These are phyloP conservation scores for Sugiyamaella xylanicola DNA, from an alignment of 1,139 yeast genomes.

Conservation along the genomic window DNA sequence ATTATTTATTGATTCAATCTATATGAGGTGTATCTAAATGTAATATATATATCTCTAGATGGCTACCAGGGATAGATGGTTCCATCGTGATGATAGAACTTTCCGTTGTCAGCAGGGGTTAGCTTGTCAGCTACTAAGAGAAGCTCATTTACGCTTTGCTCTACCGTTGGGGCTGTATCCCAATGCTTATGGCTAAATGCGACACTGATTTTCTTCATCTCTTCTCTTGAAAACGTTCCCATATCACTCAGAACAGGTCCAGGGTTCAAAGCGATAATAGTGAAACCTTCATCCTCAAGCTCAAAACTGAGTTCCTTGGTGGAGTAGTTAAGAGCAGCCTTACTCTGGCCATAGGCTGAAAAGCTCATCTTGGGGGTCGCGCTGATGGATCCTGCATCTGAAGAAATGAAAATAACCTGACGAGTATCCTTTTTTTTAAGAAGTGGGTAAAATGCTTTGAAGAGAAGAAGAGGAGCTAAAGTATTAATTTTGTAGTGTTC, in stretches of 20 bases:
- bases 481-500: conserved; percentile 39
- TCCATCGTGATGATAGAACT: conserved; percentile 26
- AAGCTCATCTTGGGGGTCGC: conserved; percentile 25
- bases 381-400: conserved; percentile 36
- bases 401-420: conserved; percentile 35
- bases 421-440: conserved; percentile 30
- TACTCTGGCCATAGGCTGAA: conserved; percentile 44
- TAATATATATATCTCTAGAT: neutral
- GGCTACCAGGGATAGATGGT: conserved; percentile 18
- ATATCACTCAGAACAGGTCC: conserved; percentile 43
- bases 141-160: conserved; percentile 21
- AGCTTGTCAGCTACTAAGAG: conserved; percentile 20
- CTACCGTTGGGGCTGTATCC: conserved; percentile 21
- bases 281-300: conserved; percentile 34
- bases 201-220: conserved; percentile 14
- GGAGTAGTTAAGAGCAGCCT: conserved; percentile 44
- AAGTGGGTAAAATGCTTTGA: conserved; percentile 37
- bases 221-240: conserved; percentile 28
- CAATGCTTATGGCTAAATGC: conserved; percentile 19
- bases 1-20: conserved; percentile 1
- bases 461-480: conserved; percentile 42
- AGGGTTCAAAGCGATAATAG: conserved; percentile 41
- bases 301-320: conserved; percentile 36
- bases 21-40: neutral
- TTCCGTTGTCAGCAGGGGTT: conserved; percentile 21